phyloP scores from a whole-genome alignment of 1,284 basidiomycete species.

The Boletus calvinii region DNA sequence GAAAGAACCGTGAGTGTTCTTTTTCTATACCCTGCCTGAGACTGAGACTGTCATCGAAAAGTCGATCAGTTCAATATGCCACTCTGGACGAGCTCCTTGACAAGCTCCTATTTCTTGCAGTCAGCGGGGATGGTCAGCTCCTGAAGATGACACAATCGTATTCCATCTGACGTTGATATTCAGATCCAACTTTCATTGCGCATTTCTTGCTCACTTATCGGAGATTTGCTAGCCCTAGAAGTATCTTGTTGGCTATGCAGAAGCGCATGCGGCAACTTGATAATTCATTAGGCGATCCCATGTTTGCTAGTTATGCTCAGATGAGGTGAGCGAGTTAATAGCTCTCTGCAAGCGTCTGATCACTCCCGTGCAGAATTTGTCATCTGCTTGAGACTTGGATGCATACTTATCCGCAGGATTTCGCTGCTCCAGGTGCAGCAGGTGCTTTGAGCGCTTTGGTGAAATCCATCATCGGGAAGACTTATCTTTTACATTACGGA shows the following conservation, averaged over 20 bases:
- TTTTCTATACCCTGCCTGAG: background rate
- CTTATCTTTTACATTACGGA: slow-evolving; percentile 77
- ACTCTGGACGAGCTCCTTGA: slow-evolving; percentile 73
- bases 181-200: slow-evolving; percentile 71
- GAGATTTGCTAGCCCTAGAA: slow-evolving; percentile 72
- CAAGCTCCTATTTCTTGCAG: slow-evolving; percentile 70
- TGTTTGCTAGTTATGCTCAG: slow-evolving; percentile 80
- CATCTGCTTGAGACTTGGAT: slow-evolving; percentile 75
- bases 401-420: slow-evolving; percentile 68
- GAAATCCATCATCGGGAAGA: slow-evolving; percentile 73
- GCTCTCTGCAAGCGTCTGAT: slow-evolving; percentile 6
- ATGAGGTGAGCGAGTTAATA: slow-evolving; percentile 56
- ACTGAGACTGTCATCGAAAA: slow-evolving; percentile 30
- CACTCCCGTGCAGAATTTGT: slow-evolving; percentile 55
- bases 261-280: slow-evolving; percentile 77
- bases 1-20: slow-evolving; percentile 45
- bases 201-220: slow-evolving; percentile 81
- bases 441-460: slow-evolving; percentile 72
- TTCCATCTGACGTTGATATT: slow-evolving; percentile 12
- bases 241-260: slow-evolving; percentile 78
- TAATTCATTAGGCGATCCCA: slow-evolving; percentile 67
- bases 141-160: background rate
- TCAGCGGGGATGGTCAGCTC: slow-evolving; percentile 72
- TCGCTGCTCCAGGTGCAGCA: slow-evolving; percentile 68
- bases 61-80: slow-evolving; percentile 67